A percentile compares a stretch with the other conserved stretches of the same genome.
These are phyloP conservation scores for Geoglossum glabrum DNA, from an alignment of 495 filamentous ascomycete species.

Conservation along the genomic window DNA sequence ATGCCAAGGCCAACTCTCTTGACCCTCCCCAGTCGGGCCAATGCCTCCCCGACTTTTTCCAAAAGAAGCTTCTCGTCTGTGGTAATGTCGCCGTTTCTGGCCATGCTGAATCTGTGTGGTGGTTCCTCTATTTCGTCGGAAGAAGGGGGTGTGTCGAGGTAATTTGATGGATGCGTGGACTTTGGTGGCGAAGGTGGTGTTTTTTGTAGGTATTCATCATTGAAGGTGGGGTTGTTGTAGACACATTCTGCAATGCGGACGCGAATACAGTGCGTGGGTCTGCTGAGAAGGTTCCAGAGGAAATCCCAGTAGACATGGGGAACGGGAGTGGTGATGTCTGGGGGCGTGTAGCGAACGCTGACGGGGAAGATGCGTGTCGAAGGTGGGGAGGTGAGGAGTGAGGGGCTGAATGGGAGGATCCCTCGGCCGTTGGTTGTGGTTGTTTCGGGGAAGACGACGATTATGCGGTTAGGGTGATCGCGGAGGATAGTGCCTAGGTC, in stretches of 20 bases:
- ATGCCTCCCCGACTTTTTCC: constrained; percentile 59
- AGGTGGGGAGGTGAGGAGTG: constrained; percentile 41
- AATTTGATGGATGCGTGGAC: constrained; percentile 28
- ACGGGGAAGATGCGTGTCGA: constrained; percentile 67
- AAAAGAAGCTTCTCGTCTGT: constrained; percentile 39
- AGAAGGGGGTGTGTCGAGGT: constrained; percentile 24
- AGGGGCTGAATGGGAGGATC: constrained; percentile 65
- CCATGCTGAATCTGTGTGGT: constrained; percentile 15
- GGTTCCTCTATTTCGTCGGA: constrained; percentile 2
- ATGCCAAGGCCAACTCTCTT: constrained; percentile 75
- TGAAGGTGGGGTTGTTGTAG: constrained; percentile 24
- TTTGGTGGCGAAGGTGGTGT: constrained; percentile 14
- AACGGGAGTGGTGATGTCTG: constrained; percentile 78
- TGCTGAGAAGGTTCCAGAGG: constrained; percentile 68
- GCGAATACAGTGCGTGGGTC: constrained; percentile 70
- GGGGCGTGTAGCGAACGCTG: constrained; percentile 66
- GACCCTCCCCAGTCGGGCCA: constrained; percentile 78
- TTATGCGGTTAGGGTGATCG: constrained; percentile 46
- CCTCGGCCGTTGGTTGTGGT: constrained; percentile 84
- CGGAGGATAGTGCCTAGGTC: constrained; percentile 39
- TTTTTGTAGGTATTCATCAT: background rate
- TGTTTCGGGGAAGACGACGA: constrained; percentile 81
- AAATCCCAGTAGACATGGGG: constrained; percentile 49
- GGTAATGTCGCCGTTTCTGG: constrained; percentile 22
- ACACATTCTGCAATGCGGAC: constrained; percentile 68